Conservation (phyloP, 345 rosid genomes). For the Erysimum cheiranthoides region DNA sequence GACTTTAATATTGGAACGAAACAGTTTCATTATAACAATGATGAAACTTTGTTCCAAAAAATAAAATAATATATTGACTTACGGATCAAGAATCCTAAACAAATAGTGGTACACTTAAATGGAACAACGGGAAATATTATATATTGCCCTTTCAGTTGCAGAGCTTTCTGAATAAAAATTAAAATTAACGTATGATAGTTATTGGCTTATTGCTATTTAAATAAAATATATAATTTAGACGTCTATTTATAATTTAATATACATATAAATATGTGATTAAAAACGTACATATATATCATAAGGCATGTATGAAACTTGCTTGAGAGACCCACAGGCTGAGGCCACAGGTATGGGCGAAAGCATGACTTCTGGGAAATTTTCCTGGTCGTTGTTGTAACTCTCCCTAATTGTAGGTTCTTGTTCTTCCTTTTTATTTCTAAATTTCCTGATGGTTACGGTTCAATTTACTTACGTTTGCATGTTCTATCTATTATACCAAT, state of each 20-base stretch:
- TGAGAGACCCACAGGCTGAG: conserved; percentile 42
- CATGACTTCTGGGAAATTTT: conserved; percentile 34
- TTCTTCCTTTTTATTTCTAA: conserved; percentile 12
- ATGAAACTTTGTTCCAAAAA: neutral
- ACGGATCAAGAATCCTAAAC: neutral
- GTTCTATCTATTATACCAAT: neutral
- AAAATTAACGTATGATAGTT: neutral
- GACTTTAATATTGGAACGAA: neutral
- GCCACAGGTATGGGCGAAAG: conserved; percentile 41
- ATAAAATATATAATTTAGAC: too few relatives aligned
- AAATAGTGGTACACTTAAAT: neutral
- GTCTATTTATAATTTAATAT: too few relatives aligned
- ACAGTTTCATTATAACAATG: neutral
- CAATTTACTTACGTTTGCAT: neutral
- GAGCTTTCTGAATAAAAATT: conserved; percentile 4
- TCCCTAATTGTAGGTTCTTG: conserved; percentile 29
- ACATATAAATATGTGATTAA: too few relatives aligned
- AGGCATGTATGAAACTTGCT: conserved; percentile 38
- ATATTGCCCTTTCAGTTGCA: conserved; percentile 11
- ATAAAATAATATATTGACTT: neutral
- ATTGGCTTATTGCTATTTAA: too few relatives aligned
- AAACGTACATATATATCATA: neutral
- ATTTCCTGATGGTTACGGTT: neutral
- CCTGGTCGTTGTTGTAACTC: conserved; percentile 4
- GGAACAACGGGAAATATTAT: conserved; percentile 9